Evolutionary conservation across 2,329 filamentous ascomycete species (phyloP).

Genomic region (Diaporthe sp.): DNA sequence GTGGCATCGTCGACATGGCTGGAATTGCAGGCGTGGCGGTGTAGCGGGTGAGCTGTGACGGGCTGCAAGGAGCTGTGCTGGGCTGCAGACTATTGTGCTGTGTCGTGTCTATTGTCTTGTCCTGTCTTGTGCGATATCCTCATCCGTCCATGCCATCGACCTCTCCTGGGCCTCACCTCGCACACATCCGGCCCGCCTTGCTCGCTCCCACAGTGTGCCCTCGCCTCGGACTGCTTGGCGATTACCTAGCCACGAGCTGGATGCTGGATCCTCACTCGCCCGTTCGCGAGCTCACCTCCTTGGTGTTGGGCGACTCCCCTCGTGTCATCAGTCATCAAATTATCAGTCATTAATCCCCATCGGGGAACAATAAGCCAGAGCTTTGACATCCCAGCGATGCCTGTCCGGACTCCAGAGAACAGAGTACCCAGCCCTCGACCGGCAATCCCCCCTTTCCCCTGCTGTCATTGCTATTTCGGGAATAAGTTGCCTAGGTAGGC

Average conservation of each 20-base stretch:
- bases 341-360: neutral
- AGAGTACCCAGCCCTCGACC: neutral
- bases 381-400: neutral
- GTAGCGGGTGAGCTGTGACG: conserved; percentile 5
- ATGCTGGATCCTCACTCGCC: conserved; percentile 22
- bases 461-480: conserved; percentile 30
- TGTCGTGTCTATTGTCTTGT: conserved; percentile 20
- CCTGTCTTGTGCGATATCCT: conserved; percentile 4
- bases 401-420: neutral
- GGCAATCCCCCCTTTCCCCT: conserved; percentile 4
- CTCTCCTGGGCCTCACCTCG: neutral
- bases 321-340: conserved; percentile 18
- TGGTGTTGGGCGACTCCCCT: conserved; percentile 8
- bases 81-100: neutral
- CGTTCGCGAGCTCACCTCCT: conserved; percentile 16
- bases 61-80: neutral
- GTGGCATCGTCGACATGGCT: conserved; percentile 28
- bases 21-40: conserved; percentile 30
- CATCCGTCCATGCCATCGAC: neutral
- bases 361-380: conserved; percentile 15
- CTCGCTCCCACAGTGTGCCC: neutral
- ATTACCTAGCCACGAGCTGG: neutral
- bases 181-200: conserved; percentile 3
- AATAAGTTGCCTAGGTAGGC: conserved; percentile 12
- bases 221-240: conserved; percentile 20